phyloP scores from a whole-genome alignment of 2,329 filamentous ascomycete genomes.

The Aspergillus sergii region DNA sequence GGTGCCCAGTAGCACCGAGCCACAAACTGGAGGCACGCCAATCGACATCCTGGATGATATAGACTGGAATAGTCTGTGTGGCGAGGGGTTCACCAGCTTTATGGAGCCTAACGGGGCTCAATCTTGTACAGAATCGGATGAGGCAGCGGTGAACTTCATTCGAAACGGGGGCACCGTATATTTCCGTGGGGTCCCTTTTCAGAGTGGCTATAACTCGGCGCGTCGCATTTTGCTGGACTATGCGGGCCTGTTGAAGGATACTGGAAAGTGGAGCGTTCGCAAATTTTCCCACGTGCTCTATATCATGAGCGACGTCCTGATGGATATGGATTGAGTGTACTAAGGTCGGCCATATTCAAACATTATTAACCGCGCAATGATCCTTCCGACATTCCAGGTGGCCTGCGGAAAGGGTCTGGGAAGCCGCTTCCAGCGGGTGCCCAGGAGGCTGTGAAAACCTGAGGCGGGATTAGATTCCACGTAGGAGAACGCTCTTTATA shows the following conservation, averaged over 20 bases:
- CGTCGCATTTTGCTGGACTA: slow-evolving; percentile 55
- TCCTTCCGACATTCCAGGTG: neutral
- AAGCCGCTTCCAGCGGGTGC: neutral
- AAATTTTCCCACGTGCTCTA: slow-evolving; percentile 56
- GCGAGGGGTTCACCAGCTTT: slow-evolving; percentile 48
- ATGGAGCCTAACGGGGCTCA: slow-evolving; percentile 37
- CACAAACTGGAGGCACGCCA: slow-evolving; percentile 28
- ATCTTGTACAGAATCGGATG: slow-evolving; percentile 30
- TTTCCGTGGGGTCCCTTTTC: slow-evolving; percentile 51
- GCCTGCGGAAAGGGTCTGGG: neutral
- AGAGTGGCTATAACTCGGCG: slow-evolving; percentile 55
- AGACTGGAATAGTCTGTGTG: slow-evolving; percentile 52
- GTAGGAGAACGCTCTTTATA: too few relatives aligned
- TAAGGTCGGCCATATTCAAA: neutral
- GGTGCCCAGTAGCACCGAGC: slow-evolving; percentile 32
- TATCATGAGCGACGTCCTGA: slow-evolving; percentile 56
- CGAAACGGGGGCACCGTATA: slow-evolving; percentile 52
- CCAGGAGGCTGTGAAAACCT: neutral
- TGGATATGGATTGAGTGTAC: slow-evolving; percentile 36
- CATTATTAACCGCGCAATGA: neutral
- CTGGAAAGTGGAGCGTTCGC: slow-evolving; percentile 54
- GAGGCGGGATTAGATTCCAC: neutral
- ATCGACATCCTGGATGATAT: slow-evolving; percentile 54
- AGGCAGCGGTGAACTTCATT: slow-evolving; percentile 48
- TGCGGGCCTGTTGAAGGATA: slow-evolving; percentile 55